phyloP scores from a whole-genome alignment of 345 rosid species.

The Hypericum androsaemum region DNA sequence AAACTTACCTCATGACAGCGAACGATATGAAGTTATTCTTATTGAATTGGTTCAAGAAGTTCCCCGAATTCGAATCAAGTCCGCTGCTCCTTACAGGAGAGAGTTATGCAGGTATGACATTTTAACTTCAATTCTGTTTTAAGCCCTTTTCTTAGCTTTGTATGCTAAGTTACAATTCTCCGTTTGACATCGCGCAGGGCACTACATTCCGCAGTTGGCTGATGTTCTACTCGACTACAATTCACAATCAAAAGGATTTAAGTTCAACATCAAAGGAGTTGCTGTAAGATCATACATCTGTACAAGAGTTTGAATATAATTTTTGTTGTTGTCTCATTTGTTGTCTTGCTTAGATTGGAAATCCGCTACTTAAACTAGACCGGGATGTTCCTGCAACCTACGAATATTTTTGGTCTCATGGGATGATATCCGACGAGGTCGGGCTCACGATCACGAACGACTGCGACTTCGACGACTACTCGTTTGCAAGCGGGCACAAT shows the following conservation, averaged over 20 bases:
- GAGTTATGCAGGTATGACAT: constrained; percentile 77
- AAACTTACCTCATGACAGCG: constrained; percentile 34
- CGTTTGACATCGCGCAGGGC: too few relatives aligned
- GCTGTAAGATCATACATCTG: too few relatives aligned
- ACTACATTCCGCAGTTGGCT: constrained; percentile 84
- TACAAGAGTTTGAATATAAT: too few relatives aligned
- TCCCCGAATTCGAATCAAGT: constrained; percentile 54
- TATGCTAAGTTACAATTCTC: constrained; percentile 17
- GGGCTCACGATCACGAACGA: constrained; percentile 54
- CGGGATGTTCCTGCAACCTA: constrained; percentile 61
- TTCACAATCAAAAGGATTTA: constrained; percentile 40
- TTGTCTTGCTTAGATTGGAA: constrained; percentile 52
- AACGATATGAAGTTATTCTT: constrained; percentile 66
- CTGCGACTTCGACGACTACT: constrained; percentile 73
- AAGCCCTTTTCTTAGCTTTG: not conserved
- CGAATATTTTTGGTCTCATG: constrained; percentile 89
- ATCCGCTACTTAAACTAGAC: constrained; percentile 77
- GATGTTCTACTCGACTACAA: constrained; percentile 62
- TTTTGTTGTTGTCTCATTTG: not conserved
- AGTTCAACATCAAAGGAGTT: constrained; percentile 85
- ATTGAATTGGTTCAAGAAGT: constrained; percentile 68
- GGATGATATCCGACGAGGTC: constrained; percentile 91
- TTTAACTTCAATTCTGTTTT: too few relatives aligned
- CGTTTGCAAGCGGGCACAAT: constrained; percentile 48
- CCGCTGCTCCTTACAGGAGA: constrained; percentile 77